Evolutionary conservation across 2,329 filamentous ascomycete genomes (phyloP).

Genomic region (Sclerotinia glacialis): DNA sequence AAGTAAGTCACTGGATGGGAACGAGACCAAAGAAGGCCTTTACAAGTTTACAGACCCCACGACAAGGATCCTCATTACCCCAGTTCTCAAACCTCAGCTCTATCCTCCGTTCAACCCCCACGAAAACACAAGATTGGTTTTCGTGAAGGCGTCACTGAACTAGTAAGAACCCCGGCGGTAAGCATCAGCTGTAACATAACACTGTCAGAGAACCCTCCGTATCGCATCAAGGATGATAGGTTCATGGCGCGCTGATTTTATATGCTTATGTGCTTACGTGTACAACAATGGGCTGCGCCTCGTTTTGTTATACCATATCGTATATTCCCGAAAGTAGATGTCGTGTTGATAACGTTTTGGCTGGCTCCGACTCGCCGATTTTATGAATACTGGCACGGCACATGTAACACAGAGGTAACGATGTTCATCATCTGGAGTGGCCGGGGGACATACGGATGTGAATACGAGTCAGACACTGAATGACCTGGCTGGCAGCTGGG

Average conservation of each 20-base stretch:
- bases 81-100: conserved; percentile 14
- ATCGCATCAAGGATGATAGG: conserved; percentile 1
- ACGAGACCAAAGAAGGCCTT: background rate
- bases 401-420: background rate
- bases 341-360: conserved; percentile 4
- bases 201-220: background rate
- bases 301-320: conserved; percentile 3
- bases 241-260: background rate
- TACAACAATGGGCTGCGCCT: conserved; percentile 1
- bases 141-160: conserved; percentile 4
- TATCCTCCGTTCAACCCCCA: conserved; percentile 9
- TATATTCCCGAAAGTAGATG: background rate
- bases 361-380: background rate
- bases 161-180: background rate
- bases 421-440: background rate
- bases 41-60: conserved; percentile 2
- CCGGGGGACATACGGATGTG: background rate
- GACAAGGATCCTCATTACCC: conserved; percentile 13
- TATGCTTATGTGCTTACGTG: background rate
- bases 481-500: background rate
- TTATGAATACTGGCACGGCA: background rate
- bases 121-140: conserved; percentile 2
- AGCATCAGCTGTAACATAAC: conserved; percentile 6
- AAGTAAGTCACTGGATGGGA: conserved; percentile 6
- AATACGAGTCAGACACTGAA: conserved; percentile 16